Percentiles rank a stretch among this genome's conserved stretches.
Evolutionary conservation across 257 asterid species (phyloP).

Genomic region (Nicotiana sylvestris): DNA sequence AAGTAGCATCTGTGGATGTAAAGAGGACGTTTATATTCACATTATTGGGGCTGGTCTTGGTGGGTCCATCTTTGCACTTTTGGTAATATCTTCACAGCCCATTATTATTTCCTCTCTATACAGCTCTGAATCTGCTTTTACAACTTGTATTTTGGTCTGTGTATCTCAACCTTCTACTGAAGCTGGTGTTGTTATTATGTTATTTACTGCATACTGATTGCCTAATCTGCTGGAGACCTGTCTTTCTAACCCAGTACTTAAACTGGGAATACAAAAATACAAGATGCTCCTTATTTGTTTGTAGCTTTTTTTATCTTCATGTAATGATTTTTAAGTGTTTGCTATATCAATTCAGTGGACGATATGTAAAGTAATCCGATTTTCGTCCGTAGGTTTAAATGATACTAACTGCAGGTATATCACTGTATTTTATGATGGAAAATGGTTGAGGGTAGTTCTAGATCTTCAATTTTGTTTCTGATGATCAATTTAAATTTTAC

Average conservation of each 20-base stretch:
- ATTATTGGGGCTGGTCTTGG: conserved; percentile 80
- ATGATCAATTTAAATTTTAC: not conserved
- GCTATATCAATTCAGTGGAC: not conserved
- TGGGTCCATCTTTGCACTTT: conserved; percentile 92
- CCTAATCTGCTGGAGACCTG: not conserved
- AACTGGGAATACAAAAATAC: not conserved
- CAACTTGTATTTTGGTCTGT: not conserved
- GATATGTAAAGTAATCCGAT: not conserved
- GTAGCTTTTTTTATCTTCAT: not conserved
- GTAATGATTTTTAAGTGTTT: not conserved
- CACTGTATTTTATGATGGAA: not conserved
- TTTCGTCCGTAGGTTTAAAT: not conserved
- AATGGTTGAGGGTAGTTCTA: not conserved
- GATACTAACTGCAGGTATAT: not conserved
- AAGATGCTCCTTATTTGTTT: not conserved
- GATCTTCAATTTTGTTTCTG: not conserved
- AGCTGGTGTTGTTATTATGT: not conserved
- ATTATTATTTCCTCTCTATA: not conserved
- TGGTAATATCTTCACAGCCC: conserved; percentile 44
- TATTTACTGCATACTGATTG: not conserved
- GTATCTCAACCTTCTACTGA: not conserved
- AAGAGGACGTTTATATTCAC: conserved; percentile 74
- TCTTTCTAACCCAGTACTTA: not conserved
- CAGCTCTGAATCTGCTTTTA: not conserved
- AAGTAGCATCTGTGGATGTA: conserved; percentile 58